These are phyloP conservation scores for Cercospora berteroae DNA, from an alignment of 2,329 filamentous ascomycete genomes.

Conservation along the genomic window DNA sequence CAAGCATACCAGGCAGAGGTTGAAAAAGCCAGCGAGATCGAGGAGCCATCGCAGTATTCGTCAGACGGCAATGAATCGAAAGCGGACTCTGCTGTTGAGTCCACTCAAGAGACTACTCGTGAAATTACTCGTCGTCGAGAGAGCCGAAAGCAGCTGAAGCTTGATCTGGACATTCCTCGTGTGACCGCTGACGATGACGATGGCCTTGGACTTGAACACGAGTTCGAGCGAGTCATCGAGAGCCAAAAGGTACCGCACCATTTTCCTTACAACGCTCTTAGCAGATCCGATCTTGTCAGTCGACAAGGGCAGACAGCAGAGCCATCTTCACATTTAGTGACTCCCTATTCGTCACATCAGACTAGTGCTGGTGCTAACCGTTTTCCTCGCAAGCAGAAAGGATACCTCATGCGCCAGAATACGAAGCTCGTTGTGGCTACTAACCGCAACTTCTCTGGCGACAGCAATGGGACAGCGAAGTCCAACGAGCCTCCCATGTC, in stretches of 20 bases:
- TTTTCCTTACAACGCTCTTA: constrained; percentile 5
- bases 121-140: constrained; percentile 21
- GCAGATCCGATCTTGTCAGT: neutral
- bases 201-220: constrained; percentile 81
- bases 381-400: constrained; percentile 70
- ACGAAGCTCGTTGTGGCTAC: constrained; percentile 96
- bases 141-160: constrained; percentile 27
- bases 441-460: constrained; percentile 54
- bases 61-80: constrained; percentile 31
- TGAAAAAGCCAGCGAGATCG: constrained; percentile 17
- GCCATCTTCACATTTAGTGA: constrained; percentile 13
- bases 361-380: constrained; percentile 43
- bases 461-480: constrained; percentile 30
- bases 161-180: constrained; percentile 70
- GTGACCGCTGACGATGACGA: constrained; percentile 69
- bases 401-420: constrained; percentile 97
- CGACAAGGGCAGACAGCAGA: constrained; percentile 5
- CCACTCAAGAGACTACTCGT: constrained; percentile 18
- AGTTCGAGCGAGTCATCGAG: constrained; percentile 94
- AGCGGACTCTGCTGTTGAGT: constrained; percentile 30
- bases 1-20: constrained; percentile 30
- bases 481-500: constrained; percentile 52
- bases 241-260: constrained; percentile 79
- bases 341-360: constrained; percentile 19
- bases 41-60: constrained; percentile 29